Conservation (phyloP, 2,329 filamentous ascomycete genomes). For the Scorias spongiosa region DNA sequence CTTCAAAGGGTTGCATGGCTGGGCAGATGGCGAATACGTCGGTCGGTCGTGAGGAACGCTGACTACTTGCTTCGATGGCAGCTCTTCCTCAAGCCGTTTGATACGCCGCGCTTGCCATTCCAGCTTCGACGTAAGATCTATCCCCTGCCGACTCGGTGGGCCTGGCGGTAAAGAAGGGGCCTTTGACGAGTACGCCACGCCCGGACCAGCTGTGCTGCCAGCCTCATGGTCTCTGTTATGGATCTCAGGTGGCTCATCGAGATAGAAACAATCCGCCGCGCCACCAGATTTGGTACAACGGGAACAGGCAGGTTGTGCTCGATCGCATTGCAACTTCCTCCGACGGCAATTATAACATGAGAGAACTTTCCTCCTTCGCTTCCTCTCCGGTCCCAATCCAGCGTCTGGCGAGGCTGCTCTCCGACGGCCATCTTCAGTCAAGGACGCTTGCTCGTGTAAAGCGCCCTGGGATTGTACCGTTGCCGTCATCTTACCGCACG, state of each 20-base stretch:
- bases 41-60: too few relatives aligned
- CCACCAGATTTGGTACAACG: conserved; percentile 29
- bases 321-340: conserved; percentile 34
- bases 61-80: too few relatives aligned
- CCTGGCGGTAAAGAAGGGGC: too few relatives aligned
- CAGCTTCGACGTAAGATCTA: conserved; percentile 13
- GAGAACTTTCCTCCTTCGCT: conserved; percentile 31
- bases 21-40: too few relatives aligned
- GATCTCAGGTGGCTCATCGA: conserved; percentile 15
- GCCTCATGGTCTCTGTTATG: too few relatives aligned
- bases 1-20: background rate
- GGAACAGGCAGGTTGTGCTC: conserved; percentile 28
- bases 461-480: background rate
- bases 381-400: conserved; percentile 15
- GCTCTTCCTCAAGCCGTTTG: conserved; percentile 12
- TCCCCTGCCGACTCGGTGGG: too few relatives aligned
- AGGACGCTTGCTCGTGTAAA: background rate
- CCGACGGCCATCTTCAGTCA: background rate
- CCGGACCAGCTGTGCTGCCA: too few relatives aligned
- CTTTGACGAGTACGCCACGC: too few relatives aligned
- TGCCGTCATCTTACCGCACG: too few relatives aligned
- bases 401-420: background rate
- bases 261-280: conserved; percentile 26
- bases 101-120: conserved; percentile 15
- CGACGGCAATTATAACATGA: conserved; percentile 32